Evolutionary conservation across 2,329 filamentous ascomycete genomes (phyloP), one percentile per base, ranked within the genome.

Genomic region (Pseudocercospora fuligena): DNA sequence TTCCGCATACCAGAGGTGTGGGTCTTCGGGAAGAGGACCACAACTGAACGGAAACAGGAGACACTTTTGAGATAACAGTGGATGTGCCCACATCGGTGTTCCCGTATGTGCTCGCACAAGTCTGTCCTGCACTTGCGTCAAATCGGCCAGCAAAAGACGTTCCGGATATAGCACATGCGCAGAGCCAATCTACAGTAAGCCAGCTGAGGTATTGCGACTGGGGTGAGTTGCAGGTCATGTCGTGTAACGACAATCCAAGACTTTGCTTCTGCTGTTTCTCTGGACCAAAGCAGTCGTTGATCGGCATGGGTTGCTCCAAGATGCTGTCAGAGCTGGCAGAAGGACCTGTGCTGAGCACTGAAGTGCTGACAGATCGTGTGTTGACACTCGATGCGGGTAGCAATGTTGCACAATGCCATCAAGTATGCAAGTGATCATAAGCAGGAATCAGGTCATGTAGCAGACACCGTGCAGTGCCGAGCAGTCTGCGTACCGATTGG

Each of bases 121-220:
- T 59, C 33, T 47, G n/a, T 46, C 12, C 21, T 53, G 63, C 58
- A 57, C 51, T 16, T 16, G 47, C 58, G 21, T 11, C 2, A 8
- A 36, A 47, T 47, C 23, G 9, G 59, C 27, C 23, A 23, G 21
- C 46, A 21, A 23, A 12, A 49, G 46, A 21, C 21, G n/a, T 57
- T 33, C 61, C 49, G 62, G 25, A 64, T 64, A 54, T 64, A 60
- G 62, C 33, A 54, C 62, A 64, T 64, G 62, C 56, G 62, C 40
- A 12, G 54, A 25, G 36, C 25, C 62, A 64, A 31, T 51, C 56
- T 64, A 40, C 25, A 60, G 33, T 64, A 54, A 53, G 62, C 54
- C 62, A 60, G 56, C 62, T 53, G 56, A 64, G 33, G 29, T 23
- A 62, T 47, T 19, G 46, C 29, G 33, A 53, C 56, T 2, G 19